These are phyloP conservation scores for Ustilago sp. DNA, from an alignment of 1,284 basidiomycete species.

Conservation along the genomic window DNA sequence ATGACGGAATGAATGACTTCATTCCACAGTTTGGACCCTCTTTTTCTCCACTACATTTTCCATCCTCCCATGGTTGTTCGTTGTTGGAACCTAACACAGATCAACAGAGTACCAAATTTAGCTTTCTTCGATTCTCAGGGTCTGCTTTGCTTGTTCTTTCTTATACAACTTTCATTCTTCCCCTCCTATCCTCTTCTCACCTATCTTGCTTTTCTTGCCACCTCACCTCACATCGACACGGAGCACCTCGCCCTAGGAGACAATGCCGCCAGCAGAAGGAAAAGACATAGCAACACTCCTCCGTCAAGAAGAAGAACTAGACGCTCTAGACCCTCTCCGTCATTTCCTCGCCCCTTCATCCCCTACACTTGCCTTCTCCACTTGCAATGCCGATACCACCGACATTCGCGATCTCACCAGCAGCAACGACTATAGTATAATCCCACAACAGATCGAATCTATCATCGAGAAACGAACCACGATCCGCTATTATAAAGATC, in stretches of 20 bases:
- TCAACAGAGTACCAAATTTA: background rate
- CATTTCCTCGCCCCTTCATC: conserved; percentile 74
- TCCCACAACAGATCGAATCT: conserved; percentile 76
- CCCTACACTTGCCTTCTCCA: background rate
- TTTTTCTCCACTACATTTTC: background rate
- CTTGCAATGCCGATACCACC: background rate
- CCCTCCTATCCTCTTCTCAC: background rate
- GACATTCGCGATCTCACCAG: conserved; percentile 22
- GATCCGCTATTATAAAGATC: conserved; percentile 53
- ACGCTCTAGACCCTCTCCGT: conserved; percentile 76
- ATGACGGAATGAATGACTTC: background rate
- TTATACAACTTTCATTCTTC: background rate
- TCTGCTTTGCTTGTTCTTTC: too few relatives aligned
- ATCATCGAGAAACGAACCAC: conserved; percentile 64
- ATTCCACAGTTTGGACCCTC: background rate
- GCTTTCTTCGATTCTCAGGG: background rate
- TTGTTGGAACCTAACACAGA: background rate
- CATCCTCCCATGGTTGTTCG: background rate
- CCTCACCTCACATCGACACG: background rate
- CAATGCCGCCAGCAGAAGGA: background rate
- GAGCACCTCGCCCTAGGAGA: background rate
- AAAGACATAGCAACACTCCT: conserved; percentile 20
- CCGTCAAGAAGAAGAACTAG: conserved; percentile 72
- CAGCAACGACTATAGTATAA: conserved; percentile 41
- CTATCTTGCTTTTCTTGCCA: background rate